Evolutionary conservation across 495 filamentous ascomycete species (phyloP), one percentile per base, ranked within the genome.

Genomic region (Xylaria cubensis): DNA sequence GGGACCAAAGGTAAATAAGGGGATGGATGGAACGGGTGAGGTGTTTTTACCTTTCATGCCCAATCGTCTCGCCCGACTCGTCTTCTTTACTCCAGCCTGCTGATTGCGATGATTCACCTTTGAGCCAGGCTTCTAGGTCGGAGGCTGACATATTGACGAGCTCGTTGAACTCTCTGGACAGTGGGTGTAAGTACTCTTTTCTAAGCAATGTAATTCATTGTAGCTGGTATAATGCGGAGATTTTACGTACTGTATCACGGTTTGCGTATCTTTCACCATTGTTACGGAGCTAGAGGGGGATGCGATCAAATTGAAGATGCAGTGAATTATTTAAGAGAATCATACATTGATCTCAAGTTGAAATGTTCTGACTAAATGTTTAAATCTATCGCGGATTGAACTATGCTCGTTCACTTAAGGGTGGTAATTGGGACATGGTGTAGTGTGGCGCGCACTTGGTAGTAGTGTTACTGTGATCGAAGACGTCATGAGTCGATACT

Each of bases 231-330:
- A 17, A 13, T 29, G 21, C 3, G 51, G 51, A 29, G 32, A 29
- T 15, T 0, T 0, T 13, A 56, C 53, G 26, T 32, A 8, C 53
- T 56, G 26, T 1, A 17, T 56, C 10, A 55, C 51, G 15, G 51
- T 55, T 24, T 26, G 24, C 13, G 26, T 56, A 32, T 56, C 53
- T 32, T 56, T 56, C 26, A 56, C 53, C 53, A 56, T 56, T 56
- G 24, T 56, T 32, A 8, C 26, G 53, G 26, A 7, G 26, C 4
- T 2, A 10, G 1, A 32, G 4, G 12, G 5, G 15, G 5, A 32
- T 32, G 4, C 29, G 26, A 32, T 29, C 7, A 4, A 56, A 56
- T 55, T 15, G 3, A n/a, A 32, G 9, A 9, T 9, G 13, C 12
- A 26, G 15, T 26, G 2, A 12, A 15, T 13, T 19, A 1, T 26